Conservation (phyloP, 2,329 filamentous ascomycete species). For the Ophiognomonia clavigignenti-juglandacearum region DNA sequence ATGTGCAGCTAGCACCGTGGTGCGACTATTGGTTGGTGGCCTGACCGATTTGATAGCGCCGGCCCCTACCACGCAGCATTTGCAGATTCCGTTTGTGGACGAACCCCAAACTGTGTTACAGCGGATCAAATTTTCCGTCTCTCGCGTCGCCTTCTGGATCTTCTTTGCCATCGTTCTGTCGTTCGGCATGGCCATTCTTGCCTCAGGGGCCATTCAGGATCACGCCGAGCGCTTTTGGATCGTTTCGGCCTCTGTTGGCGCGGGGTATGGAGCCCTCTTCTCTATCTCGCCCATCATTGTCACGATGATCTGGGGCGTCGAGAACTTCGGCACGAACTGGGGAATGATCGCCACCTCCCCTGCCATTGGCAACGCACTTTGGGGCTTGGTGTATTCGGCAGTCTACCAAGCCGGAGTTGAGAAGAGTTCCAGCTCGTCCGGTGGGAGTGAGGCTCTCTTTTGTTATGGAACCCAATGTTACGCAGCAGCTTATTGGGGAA, state of each 20-base stretch:
- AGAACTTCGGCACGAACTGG: constrained; percentile 98
- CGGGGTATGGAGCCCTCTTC: constrained; percentile 91
- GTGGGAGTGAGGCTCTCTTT: constrained; percentile 47
- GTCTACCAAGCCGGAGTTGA: constrained; percentile 68
- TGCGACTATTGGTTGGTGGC: constrained; percentile 82
- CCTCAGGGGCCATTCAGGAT: constrained; percentile 68
- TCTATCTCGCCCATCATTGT: constrained; percentile 86
- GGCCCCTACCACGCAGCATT: constrained; percentile 54
- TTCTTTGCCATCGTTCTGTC: constrained; percentile 70
- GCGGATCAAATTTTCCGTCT: constrained; percentile 50
- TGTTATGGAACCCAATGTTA: constrained; percentile 85
- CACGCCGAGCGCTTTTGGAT: constrained; percentile 78
- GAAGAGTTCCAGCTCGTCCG: constrained; percentile 23
- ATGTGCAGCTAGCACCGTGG: constrained; percentile 83
- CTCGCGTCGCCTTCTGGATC: constrained; percentile 75
- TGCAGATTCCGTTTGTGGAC: constrained; percentile 37
- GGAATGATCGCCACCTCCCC: constrained; percentile 92
- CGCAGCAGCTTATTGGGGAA: constrained; percentile 76
- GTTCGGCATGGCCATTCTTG: constrained; percentile 70
- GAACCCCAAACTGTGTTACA: constrained; percentile 28
- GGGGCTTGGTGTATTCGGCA: constrained; percentile 82
- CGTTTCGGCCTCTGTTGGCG: constrained; percentile 77
- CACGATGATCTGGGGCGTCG: constrained; percentile 95
- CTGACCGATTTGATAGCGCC: constrained; percentile 83
- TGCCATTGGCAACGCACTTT: constrained; percentile 80